Conservation (phyloP, 1,284 basidiomycete species). For the Ganoderma meredithae region DNA sequence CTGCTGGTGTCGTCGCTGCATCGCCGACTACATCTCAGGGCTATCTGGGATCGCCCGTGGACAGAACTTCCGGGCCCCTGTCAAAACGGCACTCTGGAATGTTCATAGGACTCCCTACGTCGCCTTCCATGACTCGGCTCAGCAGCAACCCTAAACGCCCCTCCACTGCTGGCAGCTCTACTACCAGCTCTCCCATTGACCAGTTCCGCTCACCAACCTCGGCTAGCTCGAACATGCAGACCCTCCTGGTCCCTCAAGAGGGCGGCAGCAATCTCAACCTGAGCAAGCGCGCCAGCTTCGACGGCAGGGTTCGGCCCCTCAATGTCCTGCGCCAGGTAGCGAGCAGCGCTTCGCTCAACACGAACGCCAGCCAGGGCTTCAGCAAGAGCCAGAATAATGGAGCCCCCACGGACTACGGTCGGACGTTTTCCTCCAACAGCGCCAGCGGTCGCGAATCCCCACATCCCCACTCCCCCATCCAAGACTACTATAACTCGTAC, state of each 20-base stretch:
- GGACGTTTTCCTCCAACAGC: slow-evolving; percentile 32
- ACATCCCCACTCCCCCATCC: slow-evolving; percentile 43
- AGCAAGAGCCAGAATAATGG: slow-evolving; percentile 30
- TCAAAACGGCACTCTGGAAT: slow-evolving; percentile 32
- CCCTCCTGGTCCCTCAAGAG: slow-evolving; percentile 37
- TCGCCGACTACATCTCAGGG: slow-evolving; percentile 26
- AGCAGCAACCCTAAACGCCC: slow-evolving; percentile 26
- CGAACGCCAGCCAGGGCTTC: slow-evolving; percentile 9
- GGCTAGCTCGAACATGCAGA: slow-evolving; percentile 29
- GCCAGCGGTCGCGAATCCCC: slow-evolving; percentile 39
- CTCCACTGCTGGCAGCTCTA: slow-evolving; percentile 27
- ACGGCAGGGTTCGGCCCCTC: slow-evolving; percentile 62
- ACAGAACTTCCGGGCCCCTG: slow-evolving; percentile 27
- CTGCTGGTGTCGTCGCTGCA: slow-evolving; percentile 16
- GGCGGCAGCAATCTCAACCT: slow-evolving; percentile 27
- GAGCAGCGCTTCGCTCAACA: slow-evolving; percentile 35
- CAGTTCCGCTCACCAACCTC: slow-evolving; percentile 34
- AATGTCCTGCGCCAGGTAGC: slow-evolving; percentile 47
- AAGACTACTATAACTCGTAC: slow-evolving; percentile 41
- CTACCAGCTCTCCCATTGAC: slow-evolving; percentile 32
- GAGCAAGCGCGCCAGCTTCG: slow-evolving; percentile 63
- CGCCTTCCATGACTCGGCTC: slow-evolving; percentile 30
- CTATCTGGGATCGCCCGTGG: slow-evolving; percentile 29
- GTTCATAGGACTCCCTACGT: slow-evolving; percentile 33
- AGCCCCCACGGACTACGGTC: slow-evolving; percentile 40